Percentiles rank a stretch among this genome's conserved stretches.
These are phyloP conservation scores for Colletotrichum brevisporum DNA, from an alignment of 2,329 filamentous ascomycete genomes.

Conservation along the genomic window DNA sequence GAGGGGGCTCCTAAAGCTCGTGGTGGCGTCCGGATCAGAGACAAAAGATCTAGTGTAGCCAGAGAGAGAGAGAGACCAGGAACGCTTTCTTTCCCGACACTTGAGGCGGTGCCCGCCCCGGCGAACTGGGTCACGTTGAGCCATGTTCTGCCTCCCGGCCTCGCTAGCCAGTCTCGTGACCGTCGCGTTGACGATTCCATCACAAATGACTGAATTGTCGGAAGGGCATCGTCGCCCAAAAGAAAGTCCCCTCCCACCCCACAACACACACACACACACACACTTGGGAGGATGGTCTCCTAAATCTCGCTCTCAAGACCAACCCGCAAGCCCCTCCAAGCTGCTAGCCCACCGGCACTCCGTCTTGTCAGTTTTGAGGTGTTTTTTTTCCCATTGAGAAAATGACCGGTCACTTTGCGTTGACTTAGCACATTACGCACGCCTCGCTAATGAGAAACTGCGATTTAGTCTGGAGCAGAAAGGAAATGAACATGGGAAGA, in stretches of 20 bases:
- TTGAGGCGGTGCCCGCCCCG: not conserved
- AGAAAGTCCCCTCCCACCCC: not conserved
- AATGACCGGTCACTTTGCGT: slow-evolving; percentile 29
- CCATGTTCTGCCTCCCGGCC: not conserved
- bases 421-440: slow-evolving; percentile 10
- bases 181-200: slow-evolving; percentile 5
- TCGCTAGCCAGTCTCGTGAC: slow-evolving; percentile 21
- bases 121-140: not conserved
- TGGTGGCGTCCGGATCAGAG: slow-evolving; percentile 22
- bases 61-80: not conserved
- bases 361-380: no score
- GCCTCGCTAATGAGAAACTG: not conserved
- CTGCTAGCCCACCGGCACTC: no score
- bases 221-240: slow-evolving; percentile 1
- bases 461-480: not conserved
- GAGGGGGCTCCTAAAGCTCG: not conserved
- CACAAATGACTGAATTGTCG: slow-evolving; percentile 26
- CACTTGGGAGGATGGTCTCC: no score
- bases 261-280: no score
- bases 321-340: no score
- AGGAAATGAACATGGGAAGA: not conserved
- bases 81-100: slow-evolving; percentile 28
- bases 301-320: not conserved
- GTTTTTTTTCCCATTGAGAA: not conserved
- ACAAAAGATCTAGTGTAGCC: slow-evolving; percentile 18